phyloP scores from a whole-genome alignment of 345 rosid species.

The Rhodomyrtus tomentosa region DNA sequence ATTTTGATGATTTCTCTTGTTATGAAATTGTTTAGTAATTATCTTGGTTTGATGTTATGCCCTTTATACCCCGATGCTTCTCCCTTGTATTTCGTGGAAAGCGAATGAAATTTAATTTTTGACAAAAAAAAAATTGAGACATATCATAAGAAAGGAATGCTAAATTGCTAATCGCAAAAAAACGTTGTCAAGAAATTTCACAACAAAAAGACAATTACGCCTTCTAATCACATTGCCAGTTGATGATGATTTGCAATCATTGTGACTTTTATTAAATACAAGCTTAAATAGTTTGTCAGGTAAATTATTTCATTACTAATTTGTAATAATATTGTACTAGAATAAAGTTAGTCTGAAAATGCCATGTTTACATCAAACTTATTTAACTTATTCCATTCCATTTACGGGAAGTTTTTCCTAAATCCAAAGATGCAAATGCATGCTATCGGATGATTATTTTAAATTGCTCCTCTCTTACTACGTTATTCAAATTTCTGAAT shows the following conservation, averaged over 20 bases:
- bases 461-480: background rate
- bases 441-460: background rate
- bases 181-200: background rate
- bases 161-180: background rate
- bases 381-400: background rate
- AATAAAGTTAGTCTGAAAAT: background rate
- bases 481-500: background rate
- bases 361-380: background rate
- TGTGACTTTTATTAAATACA: background rate
- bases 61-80: too few species aligned
- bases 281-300: background rate
- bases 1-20: too few species aligned
- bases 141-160: background rate
- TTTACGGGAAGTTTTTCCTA: background rate
- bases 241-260: accelerated
- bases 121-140: too few species aligned
- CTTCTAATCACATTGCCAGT: background rate
- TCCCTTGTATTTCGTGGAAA: too few species aligned
- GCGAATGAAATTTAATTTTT: too few species aligned
- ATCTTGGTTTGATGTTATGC: too few species aligned
- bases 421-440: background rate
- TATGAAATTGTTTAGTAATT: too few species aligned
- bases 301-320: background rate
- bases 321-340: background rate
- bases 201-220: background rate